Conservation (phyloP, 108 stramenopile species). For the Thalassiosira profunda region DNA sequence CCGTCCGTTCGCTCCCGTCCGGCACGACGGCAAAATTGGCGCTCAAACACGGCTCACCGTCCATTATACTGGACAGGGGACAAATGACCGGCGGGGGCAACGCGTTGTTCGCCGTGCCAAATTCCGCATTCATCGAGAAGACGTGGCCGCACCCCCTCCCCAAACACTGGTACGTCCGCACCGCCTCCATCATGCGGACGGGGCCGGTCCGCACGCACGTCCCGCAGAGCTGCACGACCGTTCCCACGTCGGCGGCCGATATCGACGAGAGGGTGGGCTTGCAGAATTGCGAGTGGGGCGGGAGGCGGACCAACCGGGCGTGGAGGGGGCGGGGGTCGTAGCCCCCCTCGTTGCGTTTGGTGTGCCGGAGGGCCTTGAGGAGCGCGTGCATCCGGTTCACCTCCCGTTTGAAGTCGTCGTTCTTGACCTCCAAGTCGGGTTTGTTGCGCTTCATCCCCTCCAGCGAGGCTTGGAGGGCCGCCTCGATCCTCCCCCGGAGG, state of each 20-base stretch:
- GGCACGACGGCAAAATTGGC: slow-evolving; percentile 66
- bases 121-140: slow-evolving; percentile 86
- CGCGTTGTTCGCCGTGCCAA: slow-evolving; percentile 89
- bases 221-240: slow-evolving; percentile 93
- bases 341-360: slow-evolving; percentile 34
- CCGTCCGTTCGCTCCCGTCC: slow-evolving; percentile 65
- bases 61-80: slow-evolving; percentile 55
- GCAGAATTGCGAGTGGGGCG: slow-evolving; percentile 77
- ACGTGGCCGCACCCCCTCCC: slow-evolving; percentile 70
- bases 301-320: slow-evolving; percentile 91
- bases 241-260: slow-evolving; percentile 82
- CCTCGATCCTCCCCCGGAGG: slow-evolving; percentile 18
- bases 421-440: neutral
- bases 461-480: neutral
- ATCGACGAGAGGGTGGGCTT: slow-evolving; percentile 84
- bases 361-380: slow-evolving; percentile 12
- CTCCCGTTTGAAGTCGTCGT: neutral
- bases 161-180: slow-evolving; percentile 83
- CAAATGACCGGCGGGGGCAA: slow-evolving; percentile 77
- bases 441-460: slow-evolving; percentile 8
- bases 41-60: slow-evolving; percentile 56
- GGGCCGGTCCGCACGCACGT: slow-evolving; percentile 92
- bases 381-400: slow-evolving; percentile 8
- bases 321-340: slow-evolving; percentile 70
- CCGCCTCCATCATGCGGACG: slow-evolving; percentile 94